phyloP scores from a whole-genome alignment of 768 basidiomycete genomes.

The Ramaria sp. region DNA sequence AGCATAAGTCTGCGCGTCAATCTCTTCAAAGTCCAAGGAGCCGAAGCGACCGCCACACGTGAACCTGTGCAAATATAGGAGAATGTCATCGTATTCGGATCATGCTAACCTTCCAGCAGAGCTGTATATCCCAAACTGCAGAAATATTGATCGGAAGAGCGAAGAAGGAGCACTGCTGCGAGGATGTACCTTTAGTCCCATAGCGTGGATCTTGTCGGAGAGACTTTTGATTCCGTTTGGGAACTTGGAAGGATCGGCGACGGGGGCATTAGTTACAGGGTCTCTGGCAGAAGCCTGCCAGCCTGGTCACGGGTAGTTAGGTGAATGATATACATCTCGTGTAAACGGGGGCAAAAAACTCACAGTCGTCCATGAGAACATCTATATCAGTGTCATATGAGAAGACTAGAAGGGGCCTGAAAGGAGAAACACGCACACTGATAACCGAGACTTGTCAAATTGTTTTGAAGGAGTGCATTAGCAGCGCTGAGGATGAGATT shows the following conservation, averaged over 20 bases:
- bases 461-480: slow-evolving; percentile 21
- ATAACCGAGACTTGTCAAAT: slow-evolving; percentile 25
- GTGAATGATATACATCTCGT: neutral
- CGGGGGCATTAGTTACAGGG: slow-evolving; percentile 20
- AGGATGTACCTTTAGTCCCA: slow-evolving; percentile 22
- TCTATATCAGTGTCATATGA: slow-evolving; percentile 15
- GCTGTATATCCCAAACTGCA: slow-evolving; percentile 7
- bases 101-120: slow-evolving; percentile 4
- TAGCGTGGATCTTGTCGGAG: slow-evolving; percentile 22
- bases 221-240: slow-evolving; percentile 21
- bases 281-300: slow-evolving; percentile 22
- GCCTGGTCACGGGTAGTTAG: slow-evolving; percentile 13
- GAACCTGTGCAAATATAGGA: slow-evolving; percentile 11
- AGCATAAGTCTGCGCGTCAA: slow-evolving; percentile 30
- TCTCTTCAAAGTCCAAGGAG: slow-evolving; percentile 28
- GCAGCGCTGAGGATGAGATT: slow-evolving; percentile 25
- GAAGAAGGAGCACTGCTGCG: neutral
- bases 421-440: slow-evolving; percentile 20
- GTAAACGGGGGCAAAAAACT: no score
- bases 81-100: no score
- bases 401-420: neutral
- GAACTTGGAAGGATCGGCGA: slow-evolving; percentile 21
- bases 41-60: slow-evolving; percentile 29
- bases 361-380: slow-evolving; percentile 28
- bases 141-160: neutral